A percentile compares a stretch with the other conserved stretches of the same genome.
Evolutionary conservation across 2,329 filamentous ascomycete species (phyloP).

Genomic region (Ophiosphaerella herpotricha): DNA sequence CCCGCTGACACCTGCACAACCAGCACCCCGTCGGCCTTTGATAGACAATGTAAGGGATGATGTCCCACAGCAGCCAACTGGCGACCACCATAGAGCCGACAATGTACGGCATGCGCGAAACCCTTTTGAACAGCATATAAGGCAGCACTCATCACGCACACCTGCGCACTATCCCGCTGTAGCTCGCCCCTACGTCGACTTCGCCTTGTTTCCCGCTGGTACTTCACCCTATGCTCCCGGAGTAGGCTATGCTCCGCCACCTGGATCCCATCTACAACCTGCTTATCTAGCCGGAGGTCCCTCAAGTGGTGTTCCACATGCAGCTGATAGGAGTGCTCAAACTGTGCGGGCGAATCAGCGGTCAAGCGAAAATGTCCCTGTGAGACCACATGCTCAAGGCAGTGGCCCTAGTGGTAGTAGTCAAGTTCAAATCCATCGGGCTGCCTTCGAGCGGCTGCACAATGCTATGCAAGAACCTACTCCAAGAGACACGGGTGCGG

Average conservation of each 20-base stretch:
- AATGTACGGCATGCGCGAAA: too few relatives aligned
- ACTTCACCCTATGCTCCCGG: too few relatives aligned
- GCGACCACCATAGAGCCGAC: too few relatives aligned
- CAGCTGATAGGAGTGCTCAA: conserved; percentile 6
- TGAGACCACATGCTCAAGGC: conserved; percentile 1
- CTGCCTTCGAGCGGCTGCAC: conserved; percentile 20
- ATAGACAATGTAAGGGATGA: too few relatives aligned
- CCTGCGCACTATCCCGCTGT: too few relatives aligned
- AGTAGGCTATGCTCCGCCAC: not conserved
- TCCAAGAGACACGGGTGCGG: not conserved
- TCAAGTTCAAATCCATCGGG: conserved; percentile 20
- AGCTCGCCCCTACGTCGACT: too few relatives aligned
- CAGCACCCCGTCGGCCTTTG: not conserved
- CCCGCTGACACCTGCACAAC: not conserved
- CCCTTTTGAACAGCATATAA: too few relatives aligned
- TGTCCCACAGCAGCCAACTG: too few relatives aligned
- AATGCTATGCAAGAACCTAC: conserved; percentile 8
- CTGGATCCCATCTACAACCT: not conserved
- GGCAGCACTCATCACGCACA: too few relatives aligned
- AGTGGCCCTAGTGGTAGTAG: conserved; percentile 2
- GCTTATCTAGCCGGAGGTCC: not conserved
- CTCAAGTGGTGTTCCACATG: not conserved
- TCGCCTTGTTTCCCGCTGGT: too few relatives aligned
- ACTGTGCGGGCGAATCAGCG: conserved; percentile 14
- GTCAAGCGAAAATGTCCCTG: conserved; percentile 30